Evolutionary conservation across 140 eudicot species (phyloP).

Genomic region (Oenanthe javanica): DNA sequence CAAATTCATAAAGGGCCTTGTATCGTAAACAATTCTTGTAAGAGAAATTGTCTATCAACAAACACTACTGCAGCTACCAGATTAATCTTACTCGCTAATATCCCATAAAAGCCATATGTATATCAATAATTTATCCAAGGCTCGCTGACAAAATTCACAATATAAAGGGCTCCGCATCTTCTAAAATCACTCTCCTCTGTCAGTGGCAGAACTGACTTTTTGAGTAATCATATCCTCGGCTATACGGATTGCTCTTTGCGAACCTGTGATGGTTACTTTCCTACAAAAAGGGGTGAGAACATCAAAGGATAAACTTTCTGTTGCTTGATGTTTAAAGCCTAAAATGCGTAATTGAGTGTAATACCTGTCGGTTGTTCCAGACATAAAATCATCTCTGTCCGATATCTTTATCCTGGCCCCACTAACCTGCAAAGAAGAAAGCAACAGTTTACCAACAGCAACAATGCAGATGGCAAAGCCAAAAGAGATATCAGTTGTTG

Average conservation of each 20-base stretch:
- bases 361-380: slow-evolving; percentile 89
- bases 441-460: neutral
- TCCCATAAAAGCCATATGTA: slow-evolving; percentile 3
- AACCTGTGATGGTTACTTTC: slow-evolving; percentile 85
- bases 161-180: slow-evolving; percentile 4
- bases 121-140: slow-evolving; percentile 1
- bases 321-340: neutral
- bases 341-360: neutral
- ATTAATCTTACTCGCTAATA: slow-evolving; percentile 5
- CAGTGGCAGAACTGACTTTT: slow-evolving; percentile 55
- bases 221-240: slow-evolving; percentile 75
- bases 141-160: slow-evolving; percentile 7
- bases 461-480: neutral
- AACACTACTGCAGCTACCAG: slow-evolving; percentile 4
- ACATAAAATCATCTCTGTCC: slow-evolving; percentile 85
- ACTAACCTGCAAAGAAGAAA: slow-evolving; percentile 49
- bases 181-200: slow-evolving; percentile 17
- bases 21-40: neutral
- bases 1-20: neutral
- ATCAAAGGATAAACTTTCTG: neutral
- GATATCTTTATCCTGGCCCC: slow-evolving; percentile 93
- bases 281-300: slow-evolving; percentile 27
- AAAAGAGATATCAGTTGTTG: slow-evolving; percentile 6
- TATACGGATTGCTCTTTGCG: slow-evolving; percentile 64
- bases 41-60: neutral